phyloP scores from a whole-genome alignment of 2,329 filamentous ascomycete genomes.

The Rhynchosporium graminicola region DNA sequence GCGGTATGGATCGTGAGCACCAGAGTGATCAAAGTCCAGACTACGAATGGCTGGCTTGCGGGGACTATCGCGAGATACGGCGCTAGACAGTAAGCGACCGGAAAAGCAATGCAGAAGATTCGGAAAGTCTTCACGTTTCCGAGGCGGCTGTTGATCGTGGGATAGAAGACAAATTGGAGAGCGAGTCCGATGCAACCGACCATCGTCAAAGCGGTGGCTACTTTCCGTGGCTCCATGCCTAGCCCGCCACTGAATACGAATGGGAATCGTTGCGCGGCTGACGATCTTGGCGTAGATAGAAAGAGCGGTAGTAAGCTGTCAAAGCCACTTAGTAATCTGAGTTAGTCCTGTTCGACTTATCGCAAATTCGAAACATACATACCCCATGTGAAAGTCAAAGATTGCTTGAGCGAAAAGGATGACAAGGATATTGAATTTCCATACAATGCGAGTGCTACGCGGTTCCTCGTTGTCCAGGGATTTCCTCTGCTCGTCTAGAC shows the following conservation, averaged over 20 bases:
- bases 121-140: neutral
- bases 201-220: constrained; percentile 73
- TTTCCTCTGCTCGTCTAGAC: no score
- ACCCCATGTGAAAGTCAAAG: no score
- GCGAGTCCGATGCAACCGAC: constrained; percentile 71
- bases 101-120: neutral
- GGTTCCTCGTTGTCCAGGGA: no score
- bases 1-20: constrained; percentile 59
- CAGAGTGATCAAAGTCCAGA: constrained; percentile 57
- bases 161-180: neutral
- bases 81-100: neutral
- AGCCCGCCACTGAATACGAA: constrained; percentile 60
- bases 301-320: no score
- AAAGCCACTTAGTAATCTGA: no score
- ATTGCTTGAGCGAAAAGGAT: no score
- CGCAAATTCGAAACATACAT: no score
- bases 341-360: no score
- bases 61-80: neutral
- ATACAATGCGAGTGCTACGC: no score
- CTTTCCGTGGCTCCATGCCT: constrained; percentile 65
- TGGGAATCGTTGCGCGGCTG: constrained; percentile 10
- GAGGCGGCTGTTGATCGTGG: neutral
- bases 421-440: no score
- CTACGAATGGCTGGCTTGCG: constrained; percentile 13
- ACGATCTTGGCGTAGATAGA: no score